These are phyloP conservation scores for Tetradesmus obliquus DNA, from an alignment of 139 green algal genomes.

Conservation along the genomic window DNA sequence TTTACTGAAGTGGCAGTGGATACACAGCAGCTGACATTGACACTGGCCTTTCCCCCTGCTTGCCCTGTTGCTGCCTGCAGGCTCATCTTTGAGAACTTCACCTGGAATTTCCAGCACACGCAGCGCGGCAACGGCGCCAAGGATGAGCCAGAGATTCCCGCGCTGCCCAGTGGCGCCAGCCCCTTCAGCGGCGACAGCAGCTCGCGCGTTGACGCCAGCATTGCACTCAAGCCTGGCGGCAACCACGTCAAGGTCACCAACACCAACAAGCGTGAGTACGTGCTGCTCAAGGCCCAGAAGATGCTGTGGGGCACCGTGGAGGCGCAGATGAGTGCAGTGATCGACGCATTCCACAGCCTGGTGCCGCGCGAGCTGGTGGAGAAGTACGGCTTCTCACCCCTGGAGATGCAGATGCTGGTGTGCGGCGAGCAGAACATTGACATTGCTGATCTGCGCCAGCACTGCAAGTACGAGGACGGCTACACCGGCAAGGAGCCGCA, in stretches of 20 bases:
- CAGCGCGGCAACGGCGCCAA: conserved; percentile 20
- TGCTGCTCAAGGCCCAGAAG: conserved; percentile 75
- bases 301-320: conserved; percentile 76
- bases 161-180: conserved; percentile 44
- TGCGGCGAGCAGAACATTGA: conserved; percentile 66
- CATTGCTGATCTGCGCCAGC: conserved; percentile 9
- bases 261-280: conserved; percentile 74
- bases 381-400: conserved; percentile 82
- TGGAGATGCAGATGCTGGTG: conserved; percentile 79
- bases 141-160: conserved; percentile 50
- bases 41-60: background rate
- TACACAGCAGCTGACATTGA: background rate
- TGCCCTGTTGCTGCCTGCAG: conserved; percentile 34
- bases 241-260: conserved; percentile 63
- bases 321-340: conserved; percentile 66
- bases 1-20: too few relatives aligned
- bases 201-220: conserved; percentile 52
- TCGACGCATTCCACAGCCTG: conserved; percentile 71
- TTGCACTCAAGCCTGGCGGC: conserved; percentile 69
- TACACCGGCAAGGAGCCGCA: conserved; percentile 73
- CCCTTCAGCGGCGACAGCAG: conserved; percentile 45
- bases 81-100: conserved; percentile 73
- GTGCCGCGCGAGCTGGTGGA: conserved; percentile 73
- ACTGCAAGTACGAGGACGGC: conserved; percentile 71
- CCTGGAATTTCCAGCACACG: conserved; percentile 69